Evolutionary conservation across 257 asterid species (phyloP), one percentile per base, ranked within the genome.

Genomic region (Schizonepeta tenuifolia): DNA sequence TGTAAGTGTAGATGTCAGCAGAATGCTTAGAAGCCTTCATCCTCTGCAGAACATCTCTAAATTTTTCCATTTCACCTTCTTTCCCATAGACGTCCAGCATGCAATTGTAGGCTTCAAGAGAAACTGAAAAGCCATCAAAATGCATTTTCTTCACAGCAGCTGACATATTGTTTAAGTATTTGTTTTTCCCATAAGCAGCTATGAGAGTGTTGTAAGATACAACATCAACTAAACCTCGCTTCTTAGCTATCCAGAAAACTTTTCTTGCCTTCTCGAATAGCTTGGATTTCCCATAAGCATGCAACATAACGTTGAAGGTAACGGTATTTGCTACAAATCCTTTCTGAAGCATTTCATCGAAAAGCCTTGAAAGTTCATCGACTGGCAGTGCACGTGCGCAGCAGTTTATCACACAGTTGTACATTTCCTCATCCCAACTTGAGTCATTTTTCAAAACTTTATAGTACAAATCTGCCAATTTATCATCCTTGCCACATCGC

Each of bases 41-140:
- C 81, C 85, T 86, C 85, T 82, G 82, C 83, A 92, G 73, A 18
- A 90, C 87, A 65, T 78, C 73, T 80, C 84, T 84, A 50, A 93
- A 89, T 77, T 93, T 93, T 62, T 91, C 97, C 96, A 93, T 87
- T 58, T 93, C 94, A 9, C 94, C 96, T 81, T 88, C 86, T 81
- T 93, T 93, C 49, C 98, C 97, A 20, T 91, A 93, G n/a, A 82
- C 98, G 75, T 93, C 98, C 74, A 91, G 61, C 98, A 93, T 89
- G 79, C 86, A 87, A 73, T 89, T 93, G 83, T 89, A 93, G 31
- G 93, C 96, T 81, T 91, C 98, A 6, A 89, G 90, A 72, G 98
- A 89, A 67, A 93, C 92, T 0, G 96, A 78, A 72, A 93, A 87
- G 18, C 97, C 97, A 53, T 91, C 90, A 55, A 93, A 86, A 31